Base-by-base conservation (phyloP, 257 asterid genomes). In the Schizonepeta tenuifolia region DNA sequence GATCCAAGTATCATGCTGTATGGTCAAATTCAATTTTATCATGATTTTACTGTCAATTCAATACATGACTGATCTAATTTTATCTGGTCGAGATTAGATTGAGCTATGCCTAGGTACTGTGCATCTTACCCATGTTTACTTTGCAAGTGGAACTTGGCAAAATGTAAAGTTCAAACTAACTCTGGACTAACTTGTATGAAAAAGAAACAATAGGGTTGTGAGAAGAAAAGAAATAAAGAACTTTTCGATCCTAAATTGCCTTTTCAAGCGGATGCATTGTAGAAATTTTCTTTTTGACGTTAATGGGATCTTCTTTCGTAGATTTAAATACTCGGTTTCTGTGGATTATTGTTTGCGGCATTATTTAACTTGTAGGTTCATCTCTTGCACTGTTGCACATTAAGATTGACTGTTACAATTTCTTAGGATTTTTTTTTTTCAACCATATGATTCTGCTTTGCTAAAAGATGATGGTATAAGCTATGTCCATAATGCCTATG, bases 1-100 rank as follows among this genome's bases (percentile, higher is more conserved):
- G 96, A 81, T 88, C 98, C 66, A 88, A 90, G 79, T 95, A 88
- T 78, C 93, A 92, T 53, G 98, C 98, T 65, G 99, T 95, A 90
- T 43, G 97, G 76, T 33, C 35, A 3, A 57, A 26, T 63, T 9
- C 46, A 13, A 20, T 59, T 63, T 69, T 62, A 13, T 33, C 70
- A 38, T 66, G 56, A 67, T 26, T 80, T 78, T 53, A 57, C 75
- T 55, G 44, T 76, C 35, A 63, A 47, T 46, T 38, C 47, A 18
- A 40, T 75, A 17, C 40, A 3, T 8, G 12, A 61, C 9, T 55
- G 54, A 46, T 63, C 41, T 71, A 59, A 28, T 31, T 47, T 26
- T 51, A 8, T 55, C 70, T 69, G 54, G 36, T 50, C 15, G 59
- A 60, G 70, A 18, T 63, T 75, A 7, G 18, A 71, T 26, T 54